Percentiles rank a stretch among this genome's conserved stretches.
phyloP scores from a whole-genome alignment of 768 basidiomycete species.

The Boletus tomentosulus region DNA sequence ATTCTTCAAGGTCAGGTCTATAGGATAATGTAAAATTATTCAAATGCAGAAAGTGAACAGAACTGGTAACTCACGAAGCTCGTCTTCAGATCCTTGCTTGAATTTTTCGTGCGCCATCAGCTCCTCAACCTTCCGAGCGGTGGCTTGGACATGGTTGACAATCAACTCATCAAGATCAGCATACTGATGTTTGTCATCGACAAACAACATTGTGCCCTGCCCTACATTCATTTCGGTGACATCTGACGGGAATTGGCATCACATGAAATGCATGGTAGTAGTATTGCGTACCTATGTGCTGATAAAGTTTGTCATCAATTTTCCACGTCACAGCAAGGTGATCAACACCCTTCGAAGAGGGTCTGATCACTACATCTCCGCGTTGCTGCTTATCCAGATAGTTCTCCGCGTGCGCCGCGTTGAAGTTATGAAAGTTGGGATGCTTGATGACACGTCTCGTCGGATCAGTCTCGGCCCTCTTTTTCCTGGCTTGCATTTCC shows the following conservation, averaged over 20 bases:
- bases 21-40: not conserved
- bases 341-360: constrained; percentile 88
- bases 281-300: constrained; percentile 78
- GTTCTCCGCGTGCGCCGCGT: constrained; percentile 82
- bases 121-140: constrained; percentile 90
- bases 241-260: constrained; percentile 42
- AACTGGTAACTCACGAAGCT: constrained; percentile 67
- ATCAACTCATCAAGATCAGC: constrained; percentile 95
- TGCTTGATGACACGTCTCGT: constrained; percentile 90
- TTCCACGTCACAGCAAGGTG: constrained; percentile 99
- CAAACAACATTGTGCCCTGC: constrained; percentile 62
- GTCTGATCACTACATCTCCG: constrained; percentile 94
- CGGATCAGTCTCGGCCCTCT: constrained; percentile 75
- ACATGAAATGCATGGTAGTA: not conserved
- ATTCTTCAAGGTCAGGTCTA: constrained; percentile 85
- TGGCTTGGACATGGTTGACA: constrained; percentile 93
- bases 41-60: not conserved
- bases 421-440: constrained; percentile 97
- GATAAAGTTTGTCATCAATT: constrained; percentile 91
- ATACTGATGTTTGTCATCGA: constrained; percentile 78
- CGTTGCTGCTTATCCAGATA: constrained; percentile 87
- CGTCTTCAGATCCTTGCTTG: constrained; percentile 82
- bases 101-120: constrained; percentile 94
- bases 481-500: constrained; percentile 76
- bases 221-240: constrained; percentile 80